Percentiles rank a stretch among this genome's conserved stretches.
These are phyloP conservation scores for Pseudonitzschia pungens DNA, from an alignment of 108 stramenopile genomes.

Conservation along the genomic window DNA sequence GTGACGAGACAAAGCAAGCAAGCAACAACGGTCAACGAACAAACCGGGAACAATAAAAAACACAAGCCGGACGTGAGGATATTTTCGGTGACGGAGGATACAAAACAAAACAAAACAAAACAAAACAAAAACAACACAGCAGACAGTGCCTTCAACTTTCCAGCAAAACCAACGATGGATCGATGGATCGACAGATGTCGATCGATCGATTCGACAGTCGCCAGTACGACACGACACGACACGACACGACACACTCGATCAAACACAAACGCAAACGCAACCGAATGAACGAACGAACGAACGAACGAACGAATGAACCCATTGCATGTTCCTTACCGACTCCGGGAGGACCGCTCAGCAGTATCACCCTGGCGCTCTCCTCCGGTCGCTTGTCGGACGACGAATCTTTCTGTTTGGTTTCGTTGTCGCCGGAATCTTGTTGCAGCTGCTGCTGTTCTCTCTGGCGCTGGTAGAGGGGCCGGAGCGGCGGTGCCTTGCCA, in stretches of 20 bases:
- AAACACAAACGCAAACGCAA: background rate
- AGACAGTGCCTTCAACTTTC: no score
- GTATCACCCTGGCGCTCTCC: constrained; percentile 69
- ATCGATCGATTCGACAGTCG: no score
- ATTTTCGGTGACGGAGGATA: background rate
- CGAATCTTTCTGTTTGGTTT: background rate
- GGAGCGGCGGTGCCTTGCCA: constrained; percentile 56
- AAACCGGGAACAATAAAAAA: background rate
- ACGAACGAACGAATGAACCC: background rate
- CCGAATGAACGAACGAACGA: background rate
- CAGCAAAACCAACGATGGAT: no score
- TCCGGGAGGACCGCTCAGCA: constrained; percentile 91
- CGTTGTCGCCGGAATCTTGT: constrained; percentile 14
- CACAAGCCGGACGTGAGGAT: background rate
- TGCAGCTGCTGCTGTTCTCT: constrained; percentile 26
- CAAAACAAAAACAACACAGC: background rate
- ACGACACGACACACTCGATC: no score
- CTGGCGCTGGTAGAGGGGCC: constrained; percentile 38
- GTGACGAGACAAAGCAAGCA: no score
- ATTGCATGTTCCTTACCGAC: constrained; percentile 51
- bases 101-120: constrained; percentile 6
- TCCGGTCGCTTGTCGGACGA: constrained; percentile 70
- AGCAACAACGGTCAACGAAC: background rate
- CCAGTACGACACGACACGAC: no score
- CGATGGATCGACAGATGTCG: no score